Conservation (phyloP, 345 rosid species). For the Leavenworthia alabamica region DNA sequence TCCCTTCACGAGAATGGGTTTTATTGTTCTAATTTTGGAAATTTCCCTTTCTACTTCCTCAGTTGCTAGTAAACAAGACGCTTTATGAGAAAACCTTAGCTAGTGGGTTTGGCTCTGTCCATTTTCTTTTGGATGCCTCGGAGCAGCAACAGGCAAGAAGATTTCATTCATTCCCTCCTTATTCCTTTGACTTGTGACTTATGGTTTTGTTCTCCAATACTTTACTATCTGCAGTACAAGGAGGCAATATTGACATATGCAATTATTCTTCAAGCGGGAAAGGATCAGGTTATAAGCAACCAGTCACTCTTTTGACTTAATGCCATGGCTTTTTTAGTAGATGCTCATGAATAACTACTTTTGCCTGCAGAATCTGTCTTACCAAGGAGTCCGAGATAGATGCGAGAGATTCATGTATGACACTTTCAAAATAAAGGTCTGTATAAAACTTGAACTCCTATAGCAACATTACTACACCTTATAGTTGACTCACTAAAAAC, state of each 20-base stretch:
- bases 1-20: slow-evolving; percentile 11
- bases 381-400: slow-evolving; percentile 46
- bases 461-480: background rate
- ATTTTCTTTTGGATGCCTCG: slow-evolving; percentile 94
- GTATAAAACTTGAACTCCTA: background rate
- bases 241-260: slow-evolving; percentile 87
- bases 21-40: slow-evolving; percentile 8
- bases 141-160: slow-evolving; percentile 82
- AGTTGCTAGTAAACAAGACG: slow-evolving; percentile 89
- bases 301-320: slow-evolving; percentile 6
- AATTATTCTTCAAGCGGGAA: slow-evolving; percentile 60
- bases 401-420: slow-evolving; percentile 84
- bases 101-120: slow-evolving; percentile 90
- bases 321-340: background rate
- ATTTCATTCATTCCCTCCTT: too few species aligned
- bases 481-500: slow-evolving; percentile 13
- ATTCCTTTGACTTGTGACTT: background rate
- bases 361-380: slow-evolving; percentile 42
- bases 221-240: slow-evolving; percentile 59
- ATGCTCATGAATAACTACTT: background rate
- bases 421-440: slow-evolving; percentile 58
- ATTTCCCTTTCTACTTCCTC: slow-evolving; percentile 17
- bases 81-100: slow-evolving; percentile 96
- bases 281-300: slow-evolving; percentile 49
- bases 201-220: background rate